These are phyloP conservation scores for Eimeria falciformis DNA, from an alignment of 169 alveolate genomes.

Conservation along the genomic window DNA sequence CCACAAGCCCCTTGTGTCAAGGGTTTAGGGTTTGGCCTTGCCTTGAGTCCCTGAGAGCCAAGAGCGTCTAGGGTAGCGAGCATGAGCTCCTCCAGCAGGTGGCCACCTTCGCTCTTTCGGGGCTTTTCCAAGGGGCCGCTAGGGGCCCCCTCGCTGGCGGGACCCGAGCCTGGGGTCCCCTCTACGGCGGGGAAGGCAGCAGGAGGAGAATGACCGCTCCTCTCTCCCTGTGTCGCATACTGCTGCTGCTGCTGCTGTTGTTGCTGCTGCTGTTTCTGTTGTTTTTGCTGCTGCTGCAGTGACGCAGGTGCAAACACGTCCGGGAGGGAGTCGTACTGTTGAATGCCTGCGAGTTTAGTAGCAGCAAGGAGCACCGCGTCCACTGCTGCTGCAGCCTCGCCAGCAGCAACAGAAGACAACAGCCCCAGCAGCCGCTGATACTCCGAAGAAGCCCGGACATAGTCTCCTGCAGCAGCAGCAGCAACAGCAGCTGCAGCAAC, in stretches of 20 bases:
- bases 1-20: background rate
- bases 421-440: conserved; percentile 64
- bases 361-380: conserved; percentile 54
- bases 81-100: conserved; percentile 50
- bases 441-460: conserved; percentile 29
- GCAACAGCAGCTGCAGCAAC: background rate
- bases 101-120: background rate
- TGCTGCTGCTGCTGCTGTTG: background rate
- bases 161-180: background rate
- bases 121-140: background rate
- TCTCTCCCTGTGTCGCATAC: background rate
- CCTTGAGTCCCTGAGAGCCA: conserved; percentile 46
- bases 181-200: background rate
- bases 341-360: conserved; percentile 39
- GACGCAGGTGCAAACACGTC: conserved; percentile 44
- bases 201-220: background rate
- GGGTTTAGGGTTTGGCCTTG: conserved; percentile 1
- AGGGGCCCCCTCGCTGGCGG: background rate
- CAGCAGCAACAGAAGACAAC: conserved; percentile 66
- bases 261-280: conserved; percentile 4
- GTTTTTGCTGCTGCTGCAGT: conserved; percentile 37
- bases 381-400: conserved; percentile 62
- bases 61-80: conserved; percentile 37
- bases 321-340: conserved; percentile 43
- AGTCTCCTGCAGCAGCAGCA: conserved; percentile 36